Conservation (phyloP, 306 rosid species). For the Rosa chinensis region DNA sequence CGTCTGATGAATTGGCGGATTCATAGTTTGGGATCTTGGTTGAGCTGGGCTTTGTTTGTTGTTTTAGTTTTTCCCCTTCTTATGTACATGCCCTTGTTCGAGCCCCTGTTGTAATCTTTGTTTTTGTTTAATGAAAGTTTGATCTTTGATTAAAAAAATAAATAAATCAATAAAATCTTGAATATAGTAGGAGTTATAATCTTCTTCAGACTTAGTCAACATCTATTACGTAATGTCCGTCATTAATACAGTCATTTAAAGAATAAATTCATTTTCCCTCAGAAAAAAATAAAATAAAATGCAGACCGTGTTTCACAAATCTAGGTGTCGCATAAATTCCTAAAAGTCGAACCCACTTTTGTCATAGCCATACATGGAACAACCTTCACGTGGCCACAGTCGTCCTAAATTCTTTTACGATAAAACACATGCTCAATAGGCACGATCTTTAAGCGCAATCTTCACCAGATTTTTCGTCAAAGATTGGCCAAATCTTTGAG, state of each 20-base stretch:
- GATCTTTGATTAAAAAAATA: too few species aligned
- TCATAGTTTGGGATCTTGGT: too few species aligned
- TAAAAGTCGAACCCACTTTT: not conserved
- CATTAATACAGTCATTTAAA: not conserved
- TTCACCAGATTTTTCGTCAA: conserved; percentile 40
- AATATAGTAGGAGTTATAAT: too few species aligned
- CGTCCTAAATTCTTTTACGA: not conserved
- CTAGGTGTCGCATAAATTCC: not conserved
- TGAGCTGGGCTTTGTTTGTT: too few species aligned
- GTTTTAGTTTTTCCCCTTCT: too few species aligned
- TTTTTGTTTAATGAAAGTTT: too few species aligned
- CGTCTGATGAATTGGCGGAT: too few species aligned
- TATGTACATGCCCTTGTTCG: too few species aligned
- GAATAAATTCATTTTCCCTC: not conserved
- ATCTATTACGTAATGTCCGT: not conserved
- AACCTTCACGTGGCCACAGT: not conserved
- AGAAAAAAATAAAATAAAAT: too few species aligned
- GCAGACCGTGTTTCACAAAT: not conserved
- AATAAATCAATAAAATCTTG: too few species aligned
- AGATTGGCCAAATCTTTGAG: conserved; percentile 28
- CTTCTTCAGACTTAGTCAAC: too few species aligned
- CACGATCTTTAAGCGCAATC: conserved; percentile 28
- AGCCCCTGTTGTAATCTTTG: too few species aligned
- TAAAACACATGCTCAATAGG: conserved; percentile 4
- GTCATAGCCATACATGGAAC: not conserved